These are phyloP conservation scores for Yarrowia alimentaria DNA, from an alignment of 805 yeast species.

Conservation along the genomic window DNA sequence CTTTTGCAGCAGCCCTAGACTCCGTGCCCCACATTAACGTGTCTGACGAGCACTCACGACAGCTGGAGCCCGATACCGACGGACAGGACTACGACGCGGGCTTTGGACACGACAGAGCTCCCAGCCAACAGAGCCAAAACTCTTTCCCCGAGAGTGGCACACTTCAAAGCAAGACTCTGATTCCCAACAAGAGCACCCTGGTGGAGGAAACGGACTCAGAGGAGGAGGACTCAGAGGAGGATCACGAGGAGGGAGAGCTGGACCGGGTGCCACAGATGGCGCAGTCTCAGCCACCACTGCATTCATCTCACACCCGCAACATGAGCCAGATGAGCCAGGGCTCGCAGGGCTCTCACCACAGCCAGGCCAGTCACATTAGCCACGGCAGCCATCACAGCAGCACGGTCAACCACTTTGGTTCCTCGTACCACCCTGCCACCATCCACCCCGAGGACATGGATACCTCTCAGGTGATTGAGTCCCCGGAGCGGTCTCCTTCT, in stretches of 20 bases:
- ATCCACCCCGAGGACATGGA: slow-evolving; percentile 16
- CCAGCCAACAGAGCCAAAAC: slow-evolving; percentile 11
- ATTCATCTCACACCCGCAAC: too few species aligned
- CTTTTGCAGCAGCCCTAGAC: slow-evolving; percentile 6
- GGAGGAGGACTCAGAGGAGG: slow-evolving; percentile 45
- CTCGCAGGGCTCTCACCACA: not conserved
- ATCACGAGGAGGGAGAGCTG: slow-evolving; percentile 26
- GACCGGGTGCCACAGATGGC: too few species aligned
- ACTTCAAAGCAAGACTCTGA: slow-evolving; percentile 61
- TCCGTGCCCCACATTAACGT: slow-evolving; percentile 3
- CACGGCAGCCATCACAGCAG: slow-evolving; percentile 11
- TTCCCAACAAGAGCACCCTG: slow-evolving; percentile 81
- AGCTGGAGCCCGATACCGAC: not conserved
- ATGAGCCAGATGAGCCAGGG: too few species aligned
- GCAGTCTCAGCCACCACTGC: too few species aligned
- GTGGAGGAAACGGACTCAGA: slow-evolving; percentile 90
- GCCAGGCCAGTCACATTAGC: slow-evolving; percentile 3
- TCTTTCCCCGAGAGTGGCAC: slow-evolving; percentile 11
- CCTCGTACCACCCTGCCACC: slow-evolving; percentile 9
- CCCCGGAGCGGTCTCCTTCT: too few species aligned
- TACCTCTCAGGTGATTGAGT: slow-evolving; percentile 7
- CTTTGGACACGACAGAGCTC: slow-evolving; percentile 18
- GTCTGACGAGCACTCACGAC: not conserved
- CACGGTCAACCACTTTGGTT: slow-evolving; percentile 1
- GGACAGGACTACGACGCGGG: too few species aligned